Evolutionary conservation across 176 grass and related monocot species (phyloP), one percentile per base, ranked within the genome.

Genomic region (Chloris gayana): DNA sequence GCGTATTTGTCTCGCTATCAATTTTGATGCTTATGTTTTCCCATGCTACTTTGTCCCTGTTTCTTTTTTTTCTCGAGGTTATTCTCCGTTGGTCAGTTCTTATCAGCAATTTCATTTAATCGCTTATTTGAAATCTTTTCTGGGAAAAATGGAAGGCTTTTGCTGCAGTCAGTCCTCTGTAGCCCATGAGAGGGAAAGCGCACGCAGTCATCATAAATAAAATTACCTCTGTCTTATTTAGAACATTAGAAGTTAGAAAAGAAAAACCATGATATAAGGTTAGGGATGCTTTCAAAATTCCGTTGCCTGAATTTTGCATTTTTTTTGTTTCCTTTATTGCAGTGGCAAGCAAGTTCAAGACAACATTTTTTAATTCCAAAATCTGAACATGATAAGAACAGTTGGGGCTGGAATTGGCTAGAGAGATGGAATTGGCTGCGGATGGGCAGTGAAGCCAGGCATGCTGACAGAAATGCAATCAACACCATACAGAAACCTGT

Each of bases 351-450:
- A 70, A 86, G 89, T 81, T 88, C 83, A 57, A 95, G 90, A 73
- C 92, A 91, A 84, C 45, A 82, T 18, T 56, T 68, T 25, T 62
- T 70, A 44, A 30, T 76, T 68, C 22, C 83, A 86, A 26, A 73
- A 63, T 85, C 89, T 91, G 86, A 88, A 78, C 86, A 86, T 62
- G 90, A 98, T 75, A 95, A 91, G 70, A 89, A 88, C 72, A 95
- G 73, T 72, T 91, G 92, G 96, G 93, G 92, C 65, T 98, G 92
- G 96, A 98, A 93, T 75, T 98, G 96, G 96, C 82, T 98, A 58
- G 96, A 98, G 82, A 89, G 96, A 85, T 98, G 96, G 96, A 98
- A n/a, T n/a, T n/a, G n/a, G n/a, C n/a, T n/a, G n/a, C n/a, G n/a
- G n/a, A 32, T 80, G 56, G 64, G 81, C 50, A 76, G 31, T 24